Percentiles rank a stretch among this genome's conserved stretches.
phyloP scores from a whole-genome alignment of 805 yeast genomes.

The Candida boleticola region DNA sequence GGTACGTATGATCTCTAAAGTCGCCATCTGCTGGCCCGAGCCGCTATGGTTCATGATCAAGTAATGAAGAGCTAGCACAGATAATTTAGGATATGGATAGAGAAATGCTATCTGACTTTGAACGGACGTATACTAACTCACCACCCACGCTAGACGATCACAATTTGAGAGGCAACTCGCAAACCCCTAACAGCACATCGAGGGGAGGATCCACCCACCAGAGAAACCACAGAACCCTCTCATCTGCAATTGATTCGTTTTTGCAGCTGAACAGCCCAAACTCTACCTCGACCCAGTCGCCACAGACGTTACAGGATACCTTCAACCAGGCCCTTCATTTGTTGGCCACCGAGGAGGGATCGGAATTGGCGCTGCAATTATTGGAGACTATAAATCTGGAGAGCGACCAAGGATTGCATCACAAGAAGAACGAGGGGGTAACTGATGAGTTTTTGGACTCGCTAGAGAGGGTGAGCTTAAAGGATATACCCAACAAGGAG shows the following conservation, averaged over 20 bases:
- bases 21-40: too few relatives aligned
- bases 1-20: slow-evolving; percentile 35
- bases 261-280: slow-evolving; percentile 15
- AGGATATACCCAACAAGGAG: slow-evolving; percentile 34
- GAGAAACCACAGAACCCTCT: slow-evolving; percentile 30
- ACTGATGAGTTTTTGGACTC: slow-evolving; percentile 70
- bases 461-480: slow-evolving; percentile 60
- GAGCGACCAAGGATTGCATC: slow-evolving; percentile 1
- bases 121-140: too few relatives aligned
- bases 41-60: too few relatives aligned
- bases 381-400: slow-evolving; percentile 19
- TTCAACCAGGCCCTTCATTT: slow-evolving; percentile 31
- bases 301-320: slow-evolving; percentile 16
- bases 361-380: slow-evolving; percentile 26
- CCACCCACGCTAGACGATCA: too few relatives aligned
- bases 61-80: too few relatives aligned
- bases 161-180: slow-evolving; percentile 21
- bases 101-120: too few relatives aligned
- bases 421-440: slow-evolving; percentile 46
- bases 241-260: slow-evolving; percentile 34
- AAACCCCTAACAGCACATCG: slow-evolving; percentile 6
- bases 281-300: slow-evolving; percentile 6
- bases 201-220: not conserved
- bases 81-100: too few relatives aligned
- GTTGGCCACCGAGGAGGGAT: slow-evolving; percentile 29